Conservation (phyloP, 2,329 filamentous ascomycete genomes). For the Hymenoscyphus fraxineus region DNA sequence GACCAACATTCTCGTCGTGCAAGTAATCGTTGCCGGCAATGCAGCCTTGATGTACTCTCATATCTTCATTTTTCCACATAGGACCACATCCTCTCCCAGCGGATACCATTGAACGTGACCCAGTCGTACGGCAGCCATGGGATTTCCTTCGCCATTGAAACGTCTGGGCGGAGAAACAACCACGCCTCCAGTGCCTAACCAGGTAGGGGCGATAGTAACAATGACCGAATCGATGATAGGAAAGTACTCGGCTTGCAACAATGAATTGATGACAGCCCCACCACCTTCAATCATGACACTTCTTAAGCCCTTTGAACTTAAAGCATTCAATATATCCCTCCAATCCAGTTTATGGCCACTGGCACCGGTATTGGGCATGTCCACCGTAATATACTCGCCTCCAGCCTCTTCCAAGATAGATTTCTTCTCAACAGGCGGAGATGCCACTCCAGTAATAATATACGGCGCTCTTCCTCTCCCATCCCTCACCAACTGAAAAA, state of each 20-base stretch:
- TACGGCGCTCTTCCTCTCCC: slow-evolving; percentile 72
- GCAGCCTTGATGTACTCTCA: not conserved
- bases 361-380: not conserved
- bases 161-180: slow-evolving; percentile 59
- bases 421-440: slow-evolving; percentile 4
- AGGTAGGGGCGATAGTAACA: slow-evolving; percentile 82
- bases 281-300: slow-evolving; percentile 93
- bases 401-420: slow-evolving; percentile 8
- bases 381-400: not conserved
- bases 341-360: slow-evolving; percentile 9
- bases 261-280: slow-evolving; percentile 71
- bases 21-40: too few species aligned
- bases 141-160: slow-evolving; percentile 3
- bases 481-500: slow-evolving; percentile 61
- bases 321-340: slow-evolving; percentile 6
- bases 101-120: slow-evolving; percentile 15
- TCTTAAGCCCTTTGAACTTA: slow-evolving; percentile 38
- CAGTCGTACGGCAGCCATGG: slow-evolving; percentile 13
- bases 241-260: slow-evolving; percentile 60
- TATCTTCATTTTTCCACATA: slow-evolving; percentile 13
- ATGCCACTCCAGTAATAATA: slow-evolving; percentile 45
- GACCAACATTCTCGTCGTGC: too few species aligned
- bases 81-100: slow-evolving; percentile 18
- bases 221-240: slow-evolving; percentile 72
- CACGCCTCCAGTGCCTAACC: slow-evolving; percentile 77